Conservation (phyloP, 75 land plant genomes). For the Selaginella moellendorffii region DNA sequence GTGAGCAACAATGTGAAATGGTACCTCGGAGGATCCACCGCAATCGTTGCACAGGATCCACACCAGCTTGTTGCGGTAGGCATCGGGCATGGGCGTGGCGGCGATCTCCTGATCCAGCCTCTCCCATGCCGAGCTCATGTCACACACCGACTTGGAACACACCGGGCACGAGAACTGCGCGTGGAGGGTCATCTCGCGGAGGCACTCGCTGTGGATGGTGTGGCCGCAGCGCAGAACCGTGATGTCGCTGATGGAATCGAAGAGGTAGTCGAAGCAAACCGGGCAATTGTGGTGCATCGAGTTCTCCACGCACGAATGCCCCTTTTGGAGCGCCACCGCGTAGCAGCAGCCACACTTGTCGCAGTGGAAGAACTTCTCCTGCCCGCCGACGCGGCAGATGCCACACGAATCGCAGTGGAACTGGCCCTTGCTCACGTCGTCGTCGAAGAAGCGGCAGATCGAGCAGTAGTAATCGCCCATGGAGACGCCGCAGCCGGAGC, state of each 20-base stretch:
- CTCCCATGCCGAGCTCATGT: slow-evolving; percentile 67
- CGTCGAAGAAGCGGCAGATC: slow-evolving; percentile 84
- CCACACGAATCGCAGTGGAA: slow-evolving; percentile 92
- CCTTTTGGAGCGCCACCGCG: slow-evolving; percentile 29
- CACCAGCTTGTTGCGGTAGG: slow-evolving; percentile 13
- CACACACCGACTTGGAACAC: slow-evolving; percentile 72
- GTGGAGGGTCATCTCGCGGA: background rate
- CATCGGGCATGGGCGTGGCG: background rate
- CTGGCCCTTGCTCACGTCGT: slow-evolving; percentile 71
- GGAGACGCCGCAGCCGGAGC: slow-evolving; percentile 76
- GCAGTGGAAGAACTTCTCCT: slow-evolving; percentile 89
- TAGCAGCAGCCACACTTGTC: slow-evolving; percentile 86
- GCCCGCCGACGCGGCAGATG: slow-evolving; percentile 92
- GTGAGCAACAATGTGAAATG: slow-evolving; percentile 61
- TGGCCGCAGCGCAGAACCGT: background rate
- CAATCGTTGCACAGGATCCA: slow-evolving; percentile 97
- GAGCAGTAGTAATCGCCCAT: slow-evolving; percentile 80
- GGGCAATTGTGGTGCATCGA: slow-evolving; percentile 96
- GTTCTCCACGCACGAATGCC: slow-evolving; percentile 65
- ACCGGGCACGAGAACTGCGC: slow-evolving; percentile 45
- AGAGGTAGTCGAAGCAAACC: slow-evolving; percentile 60
- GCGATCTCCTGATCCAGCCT: slow-evolving; percentile 63
- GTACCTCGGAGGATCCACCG: slow-evolving; percentile 41
- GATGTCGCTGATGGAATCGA: background rate
- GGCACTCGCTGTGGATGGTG: background rate